phyloP scores from a whole-genome alignment of 352 stramenopile species.

The Phytophthora quininea region DNA sequence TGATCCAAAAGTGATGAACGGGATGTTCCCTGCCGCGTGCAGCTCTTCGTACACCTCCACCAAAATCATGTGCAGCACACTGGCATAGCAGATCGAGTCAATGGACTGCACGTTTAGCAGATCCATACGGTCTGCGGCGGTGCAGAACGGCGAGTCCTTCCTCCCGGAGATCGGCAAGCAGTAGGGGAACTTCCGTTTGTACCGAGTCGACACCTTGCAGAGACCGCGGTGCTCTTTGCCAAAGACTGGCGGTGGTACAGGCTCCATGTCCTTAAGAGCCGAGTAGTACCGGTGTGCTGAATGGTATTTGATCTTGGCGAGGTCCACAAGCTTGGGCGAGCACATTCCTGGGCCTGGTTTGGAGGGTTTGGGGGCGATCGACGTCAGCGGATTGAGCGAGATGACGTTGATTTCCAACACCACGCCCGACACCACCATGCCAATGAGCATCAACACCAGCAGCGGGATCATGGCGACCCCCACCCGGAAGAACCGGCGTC shows the following conservation, averaged over 20 bases:
- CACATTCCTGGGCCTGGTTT: constrained; percentile 2
- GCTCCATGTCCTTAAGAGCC: constrained; percentile 23
- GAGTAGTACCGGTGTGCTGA: constrained; percentile 26
- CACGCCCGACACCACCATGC: constrained; percentile 21
- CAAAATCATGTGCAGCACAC: constrained; percentile 62
- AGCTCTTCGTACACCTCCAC: constrained; percentile 62
- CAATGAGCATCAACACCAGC: constrained; percentile 21
- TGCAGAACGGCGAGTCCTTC: constrained; percentile 54
- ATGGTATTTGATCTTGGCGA: constrained; percentile 25
- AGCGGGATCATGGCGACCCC: constrained; percentile 24
- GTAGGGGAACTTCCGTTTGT: constrained; percentile 28
- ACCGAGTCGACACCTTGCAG: constrained; percentile 16
- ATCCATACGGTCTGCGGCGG: constrained; percentile 45
- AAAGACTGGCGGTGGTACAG: constrained; percentile 31
- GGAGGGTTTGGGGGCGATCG: constrained; percentile 12
- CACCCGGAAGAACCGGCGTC: constrained; percentile 22
- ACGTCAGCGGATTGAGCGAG: constrained; percentile 10
- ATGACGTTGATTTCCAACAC: constrained; percentile 27
- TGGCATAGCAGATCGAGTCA: constrained; percentile 50
- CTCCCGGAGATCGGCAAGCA: constrained; percentile 59
- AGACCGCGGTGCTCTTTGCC: constrained; percentile 22
- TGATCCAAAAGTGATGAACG: constrained; percentile 49
- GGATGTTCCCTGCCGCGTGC: constrained; percentile 23
- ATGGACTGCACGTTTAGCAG: constrained; percentile 33
- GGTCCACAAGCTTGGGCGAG: constrained; percentile 1